These are phyloP conservation scores for Suillus americanus DNA, from an alignment of 768 basidiomycete species.

Conservation along the genomic window DNA sequence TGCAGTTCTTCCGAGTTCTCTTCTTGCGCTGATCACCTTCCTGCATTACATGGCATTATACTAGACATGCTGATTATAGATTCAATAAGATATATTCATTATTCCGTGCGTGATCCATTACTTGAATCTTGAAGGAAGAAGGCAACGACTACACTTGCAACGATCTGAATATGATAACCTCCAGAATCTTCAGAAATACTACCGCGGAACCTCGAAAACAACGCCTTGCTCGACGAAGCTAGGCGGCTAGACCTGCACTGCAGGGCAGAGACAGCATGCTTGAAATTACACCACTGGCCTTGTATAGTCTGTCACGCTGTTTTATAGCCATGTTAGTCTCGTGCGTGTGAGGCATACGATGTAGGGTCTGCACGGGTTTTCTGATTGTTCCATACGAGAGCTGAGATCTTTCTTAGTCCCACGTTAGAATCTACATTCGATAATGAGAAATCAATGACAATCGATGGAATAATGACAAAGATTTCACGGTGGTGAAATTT, in stretches of 20 bases:
- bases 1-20: not conserved
- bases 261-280: not conserved
- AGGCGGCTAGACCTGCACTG: not conserved
- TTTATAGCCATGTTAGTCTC: not conserved
- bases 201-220: not conserved
- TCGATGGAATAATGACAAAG: not conserved
- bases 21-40: not conserved
- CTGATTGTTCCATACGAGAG: not conserved
- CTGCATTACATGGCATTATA: not conserved
- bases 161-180: not conserved
- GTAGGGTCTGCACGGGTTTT: not conserved
- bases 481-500: not conserved
- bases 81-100: not conserved
- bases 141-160: not conserved
- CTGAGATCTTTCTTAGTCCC: not conserved
- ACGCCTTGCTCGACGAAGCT: not conserved
- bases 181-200: not conserved
- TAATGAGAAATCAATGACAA: not conserved
- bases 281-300: not conserved
- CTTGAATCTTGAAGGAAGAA: not conserved
- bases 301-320: not conserved
- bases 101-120: not conserved
- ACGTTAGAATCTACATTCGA: not conserved
- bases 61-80: not conserved
- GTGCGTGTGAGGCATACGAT: not conserved